Base-by-base conservation (phyloP, 1,284 basidiomycete genomes). In the Naganishia cerealis region DNA sequence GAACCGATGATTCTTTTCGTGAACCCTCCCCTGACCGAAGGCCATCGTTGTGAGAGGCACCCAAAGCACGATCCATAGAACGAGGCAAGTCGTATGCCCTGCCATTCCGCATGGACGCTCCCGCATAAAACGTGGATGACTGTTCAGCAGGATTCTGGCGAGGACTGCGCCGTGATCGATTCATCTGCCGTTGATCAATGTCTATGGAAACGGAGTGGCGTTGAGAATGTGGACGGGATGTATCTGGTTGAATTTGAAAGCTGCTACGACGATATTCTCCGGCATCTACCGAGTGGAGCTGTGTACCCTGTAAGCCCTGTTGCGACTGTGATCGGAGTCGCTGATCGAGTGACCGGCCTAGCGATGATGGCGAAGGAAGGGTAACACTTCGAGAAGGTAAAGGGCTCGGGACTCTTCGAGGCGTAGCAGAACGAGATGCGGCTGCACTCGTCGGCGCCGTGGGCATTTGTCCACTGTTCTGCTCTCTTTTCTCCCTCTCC, bases 401-500 rank as follows among this genome's bases (percentile, higher is more conserved):
- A 7, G 46, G n/a, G 46, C 46, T 50, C 3, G 46, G 7, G n/a
- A 50, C 15, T 24, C 21, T 50, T 24, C 46, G 46, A 24, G 21
- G 46, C 15, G 46, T 50, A 50, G n/a, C n/a, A 18, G 43, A 21
- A 8, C 46, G n/a, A 50, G 46, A 50, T 50, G n/a, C n/a, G 21
- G 15, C 8, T 21, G 46, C 46, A 24, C 46, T 50, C 13, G 46
- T 9, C 7, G 46, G 15, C 21, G 46, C 46, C 24, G 29, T 33
- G 29, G 46, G 21, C 10, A 7, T 50, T 9, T 50, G 46, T 24
- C 8, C 8, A 50, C 0, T 50, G 8, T 10, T 24, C 6, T 54
- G 39, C 36, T 63, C 50, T 15, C 52, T 38, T 54, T 63, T 38
- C 38, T 54, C 50, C 24, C 61, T 40, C 40, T 63, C 61, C 24